phyloP scores from a whole-genome alignment of 257 asterid genomes.

The Solanum chiquidenum region DNA sequence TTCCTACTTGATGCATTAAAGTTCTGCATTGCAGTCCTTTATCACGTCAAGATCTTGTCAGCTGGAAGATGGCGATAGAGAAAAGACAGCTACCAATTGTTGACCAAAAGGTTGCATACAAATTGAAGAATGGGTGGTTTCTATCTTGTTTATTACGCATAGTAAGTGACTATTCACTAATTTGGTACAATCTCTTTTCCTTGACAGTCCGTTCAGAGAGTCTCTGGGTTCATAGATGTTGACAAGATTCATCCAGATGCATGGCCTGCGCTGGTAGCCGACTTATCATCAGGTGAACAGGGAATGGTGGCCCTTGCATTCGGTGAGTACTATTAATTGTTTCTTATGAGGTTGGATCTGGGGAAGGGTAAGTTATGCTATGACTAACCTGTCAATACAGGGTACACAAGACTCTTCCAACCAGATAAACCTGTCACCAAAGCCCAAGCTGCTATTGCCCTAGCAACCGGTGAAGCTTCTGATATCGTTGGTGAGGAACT shows the following conservation, averaged over 20 bases:
- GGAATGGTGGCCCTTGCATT: slow-evolving; percentile 79
- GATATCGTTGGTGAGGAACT: slow-evolving; percentile 82
- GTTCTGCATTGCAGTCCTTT: slow-evolving; percentile 49
- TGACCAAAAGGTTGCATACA: slow-evolving; percentile 58
- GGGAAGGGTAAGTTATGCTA: neutral
- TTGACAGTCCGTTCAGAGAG: slow-evolving; percentile 61
- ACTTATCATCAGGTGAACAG: slow-evolving; percentile 82
- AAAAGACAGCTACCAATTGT: slow-evolving; percentile 78
- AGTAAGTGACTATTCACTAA: neutral
- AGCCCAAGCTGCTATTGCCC: slow-evolving; percentile 94
- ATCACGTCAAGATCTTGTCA: slow-evolving; percentile 96
- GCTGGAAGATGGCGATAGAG: slow-evolving; percentile 97
- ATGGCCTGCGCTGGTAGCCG: slow-evolving; percentile 96
- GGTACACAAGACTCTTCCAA: slow-evolving; percentile 95
- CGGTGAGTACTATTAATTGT: slow-evolving; percentile 34
- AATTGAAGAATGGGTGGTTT: slow-evolving; percentile 4
- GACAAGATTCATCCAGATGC: slow-evolving; percentile 93
- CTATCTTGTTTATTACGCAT: neutral
- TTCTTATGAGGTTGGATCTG: neutral
- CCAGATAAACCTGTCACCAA: slow-evolving; percentile 95
- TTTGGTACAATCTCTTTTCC: neutral
- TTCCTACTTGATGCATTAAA: slow-evolving; percentile 1
- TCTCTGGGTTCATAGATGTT: slow-evolving; percentile 87
- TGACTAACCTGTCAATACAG: slow-evolving; percentile 24
- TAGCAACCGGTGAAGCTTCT: slow-evolving; percentile 84